Base-by-base conservation (phyloP, 2,329 filamentous ascomycete genomes). In the Aspergillus oerlinghausenensis region DNA sequence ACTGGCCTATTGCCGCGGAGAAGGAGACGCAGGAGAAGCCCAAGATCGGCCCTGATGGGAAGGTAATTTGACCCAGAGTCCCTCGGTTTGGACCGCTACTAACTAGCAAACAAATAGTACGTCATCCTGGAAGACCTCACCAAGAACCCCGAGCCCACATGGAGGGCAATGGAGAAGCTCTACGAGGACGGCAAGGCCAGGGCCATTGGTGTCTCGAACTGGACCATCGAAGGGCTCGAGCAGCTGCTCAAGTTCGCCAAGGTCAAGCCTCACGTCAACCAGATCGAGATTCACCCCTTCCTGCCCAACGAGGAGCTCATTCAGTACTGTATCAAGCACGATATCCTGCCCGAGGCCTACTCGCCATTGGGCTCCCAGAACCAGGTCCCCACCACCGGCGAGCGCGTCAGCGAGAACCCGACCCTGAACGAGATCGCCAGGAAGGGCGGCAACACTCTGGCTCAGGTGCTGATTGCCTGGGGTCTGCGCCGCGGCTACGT, bases 181-280 rank as follows among this genome's bases (percentile, higher is more conserved):
- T 75, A 84, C 32, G 69, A 73, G 11, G 82, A 83, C 1, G 88
- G 88, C 60, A 83, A 83, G 59, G 85, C 84, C 50, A 82, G 79
- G 62, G 84, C 86, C 55, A 91, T 94, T 63, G 90, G 90, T 52
- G 86, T 94, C 14, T 90, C 87, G 66, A 94, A 93, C 77, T 93
- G 88, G 74, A 77, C 76, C 53, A 79, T 80, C n/a, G 65, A 68
- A 11, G 76, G 80, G 40, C 70, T 84, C 14, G 71, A 81, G 60
- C 66, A 74, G 55, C 74, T 84, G 55, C 63, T 79, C 43, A 67
- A 69, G 58, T 70, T 69, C 63, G 73, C 75, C 63, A 71, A 75
- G 62, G 68, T 79, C 52, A 69, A 73, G 52, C 76, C 76, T 14
- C 70, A 72, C 21, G 67, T 75, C 60, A 79, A 78, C 70, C 76